Conservation (phyloP, 139 green algal species). For the Micractinium sp. region DNA sequence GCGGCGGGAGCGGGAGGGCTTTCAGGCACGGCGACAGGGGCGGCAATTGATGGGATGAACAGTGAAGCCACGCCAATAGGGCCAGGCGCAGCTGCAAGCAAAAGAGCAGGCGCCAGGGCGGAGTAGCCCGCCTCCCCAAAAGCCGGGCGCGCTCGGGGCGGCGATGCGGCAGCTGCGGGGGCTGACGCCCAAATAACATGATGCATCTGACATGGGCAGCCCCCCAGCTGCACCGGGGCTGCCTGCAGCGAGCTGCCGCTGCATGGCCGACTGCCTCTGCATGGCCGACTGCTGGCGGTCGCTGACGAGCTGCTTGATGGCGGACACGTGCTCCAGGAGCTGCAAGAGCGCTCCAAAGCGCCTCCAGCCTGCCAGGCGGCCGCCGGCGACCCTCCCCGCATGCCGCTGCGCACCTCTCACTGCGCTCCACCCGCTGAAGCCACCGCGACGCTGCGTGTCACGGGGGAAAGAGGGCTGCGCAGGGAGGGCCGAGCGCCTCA, state of each 20-base stretch:
- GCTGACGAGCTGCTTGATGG: neutral
- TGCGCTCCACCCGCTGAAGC: neutral
- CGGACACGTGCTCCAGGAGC: neutral
- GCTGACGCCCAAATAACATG: neutral
- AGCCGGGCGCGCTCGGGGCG: too few species aligned
- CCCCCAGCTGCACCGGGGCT: neutral
- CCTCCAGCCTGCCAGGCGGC: neutral
- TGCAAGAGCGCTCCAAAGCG: neutral
- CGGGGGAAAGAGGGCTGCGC: too few species aligned
- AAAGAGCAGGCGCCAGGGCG: too few species aligned
- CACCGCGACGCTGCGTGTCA: neutral
- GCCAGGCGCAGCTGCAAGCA: too few species aligned
- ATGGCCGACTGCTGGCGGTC: neutral
- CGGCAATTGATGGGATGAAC: too few species aligned
- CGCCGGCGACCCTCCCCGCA: neutral
- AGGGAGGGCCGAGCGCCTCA: too few species aligned
- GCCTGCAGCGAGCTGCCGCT: neutral
- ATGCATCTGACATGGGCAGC: neutral
- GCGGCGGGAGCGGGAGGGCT: too few species aligned
- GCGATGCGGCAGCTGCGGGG: neutral
- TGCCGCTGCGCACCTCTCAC: slow-evolving; percentile 11
- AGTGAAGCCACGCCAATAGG: too few species aligned
- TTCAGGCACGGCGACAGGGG: too few species aligned
- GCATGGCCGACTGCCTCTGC: neutral
- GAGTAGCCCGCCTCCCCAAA: too few species aligned